Evolutionary conservation across 2,329 filamentous ascomycete species (phyloP).

Genomic region (Colletotrichum nymphaeae): DNA sequence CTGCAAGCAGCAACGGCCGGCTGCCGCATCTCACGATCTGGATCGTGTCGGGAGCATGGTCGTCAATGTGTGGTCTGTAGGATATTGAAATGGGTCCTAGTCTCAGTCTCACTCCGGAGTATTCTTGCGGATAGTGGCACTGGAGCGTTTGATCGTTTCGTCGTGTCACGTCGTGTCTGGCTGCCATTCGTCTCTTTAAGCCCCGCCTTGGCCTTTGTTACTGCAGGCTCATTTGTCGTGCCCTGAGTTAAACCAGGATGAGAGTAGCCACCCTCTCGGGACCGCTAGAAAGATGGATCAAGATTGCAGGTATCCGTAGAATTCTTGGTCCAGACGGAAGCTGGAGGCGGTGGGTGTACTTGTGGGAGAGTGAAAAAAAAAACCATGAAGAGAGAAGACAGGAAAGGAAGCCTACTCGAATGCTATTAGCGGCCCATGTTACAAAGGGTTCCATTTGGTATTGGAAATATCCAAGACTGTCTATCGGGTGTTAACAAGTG

Average conservation of each 20-base stretch:
- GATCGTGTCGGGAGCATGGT: background rate
- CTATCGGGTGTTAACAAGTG: background rate
- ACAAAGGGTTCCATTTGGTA: background rate
- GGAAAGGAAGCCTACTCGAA: background rate
- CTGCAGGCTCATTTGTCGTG: constrained; percentile 1
- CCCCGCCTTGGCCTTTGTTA: constrained; percentile 5
- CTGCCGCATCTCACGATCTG: background rate
- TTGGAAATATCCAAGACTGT: background rate
- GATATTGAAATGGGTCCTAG: no score
- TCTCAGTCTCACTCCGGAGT: no score
- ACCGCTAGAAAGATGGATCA: background rate
- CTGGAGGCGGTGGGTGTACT: background rate
- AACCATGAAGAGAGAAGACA: background rate
- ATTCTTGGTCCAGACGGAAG: background rate
- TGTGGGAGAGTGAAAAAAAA: background rate
- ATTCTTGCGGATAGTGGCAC: background rate
- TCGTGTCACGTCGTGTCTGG: constrained; percentile 26
- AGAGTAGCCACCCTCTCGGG: background rate
- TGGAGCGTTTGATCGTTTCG: background rate
- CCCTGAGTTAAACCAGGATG: background rate
- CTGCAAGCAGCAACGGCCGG: background rate
- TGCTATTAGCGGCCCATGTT: no score
- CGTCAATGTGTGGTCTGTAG: no score
- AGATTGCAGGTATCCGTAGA: no score
- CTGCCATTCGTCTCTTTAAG: background rate